These are phyloP conservation scores for Ilyonectria destructans DNA, from an alignment of 2,329 filamentous ascomycete genomes.

Conservation along the genomic window DNA sequence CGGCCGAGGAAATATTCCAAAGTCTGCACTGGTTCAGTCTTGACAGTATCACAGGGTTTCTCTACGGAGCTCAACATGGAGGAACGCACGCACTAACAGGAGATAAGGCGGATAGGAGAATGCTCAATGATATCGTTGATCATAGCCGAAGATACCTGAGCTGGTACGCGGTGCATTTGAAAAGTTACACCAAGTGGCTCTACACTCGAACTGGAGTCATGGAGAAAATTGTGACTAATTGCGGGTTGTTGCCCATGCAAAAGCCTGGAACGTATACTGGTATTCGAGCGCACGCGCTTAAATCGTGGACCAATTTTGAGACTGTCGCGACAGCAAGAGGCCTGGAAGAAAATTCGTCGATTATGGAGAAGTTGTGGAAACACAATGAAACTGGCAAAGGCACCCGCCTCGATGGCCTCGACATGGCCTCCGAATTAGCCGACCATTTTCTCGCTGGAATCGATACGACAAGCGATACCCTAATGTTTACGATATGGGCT, in stretches of 20 bases:
- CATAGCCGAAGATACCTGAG: conserved; percentile 61
- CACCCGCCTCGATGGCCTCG: conserved; percentile 56
- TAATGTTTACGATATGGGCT: conserved; percentile 67
- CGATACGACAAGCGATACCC: conserved; percentile 67
- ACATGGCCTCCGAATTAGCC: conserved; percentile 68
- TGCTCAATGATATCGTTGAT: conserved; percentile 66
- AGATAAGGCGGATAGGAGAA: conserved; percentile 53
- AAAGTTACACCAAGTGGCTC: conserved; percentile 63
- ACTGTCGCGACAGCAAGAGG: conserved; percentile 21
- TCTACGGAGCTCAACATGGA: conserved; percentile 63
- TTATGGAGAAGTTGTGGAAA: conserved; percentile 58
- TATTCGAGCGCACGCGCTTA: conserved; percentile 55
- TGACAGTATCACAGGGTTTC: conserved; percentile 67
- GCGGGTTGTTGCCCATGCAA: conserved; percentile 63
- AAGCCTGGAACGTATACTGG: conserved; percentile 68
- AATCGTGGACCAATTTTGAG: conserved; percentile 27
- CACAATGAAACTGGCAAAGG: conserved; percentile 49
- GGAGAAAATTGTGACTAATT: conserved; percentile 55
- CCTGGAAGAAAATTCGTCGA: conserved; percentile 46
- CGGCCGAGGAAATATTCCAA: conserved; percentile 62
- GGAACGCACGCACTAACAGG: conserved; percentile 62
- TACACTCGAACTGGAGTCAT: conserved; percentile 59
- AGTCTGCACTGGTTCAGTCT: conserved; percentile 69
- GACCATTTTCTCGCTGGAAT: conserved; percentile 70
- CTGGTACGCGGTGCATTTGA: conserved; percentile 67